Evolutionary conservation across 2,329 filamentous ascomycete genomes (phyloP).

Genomic region (Scedosporium boydii): DNA sequence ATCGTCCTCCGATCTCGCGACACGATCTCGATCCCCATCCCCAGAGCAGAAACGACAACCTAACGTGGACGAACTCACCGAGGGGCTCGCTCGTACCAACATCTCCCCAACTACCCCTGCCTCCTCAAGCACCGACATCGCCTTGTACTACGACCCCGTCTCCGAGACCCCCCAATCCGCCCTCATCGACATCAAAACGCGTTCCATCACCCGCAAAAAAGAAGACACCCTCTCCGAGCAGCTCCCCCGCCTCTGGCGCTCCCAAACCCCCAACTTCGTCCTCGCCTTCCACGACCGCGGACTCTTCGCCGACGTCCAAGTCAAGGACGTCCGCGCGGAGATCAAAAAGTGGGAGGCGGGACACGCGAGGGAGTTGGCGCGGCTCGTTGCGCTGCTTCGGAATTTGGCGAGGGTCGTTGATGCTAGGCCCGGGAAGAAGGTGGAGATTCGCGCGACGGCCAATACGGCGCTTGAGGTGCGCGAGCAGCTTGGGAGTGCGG

Average conservation of each 20-base stretch:
- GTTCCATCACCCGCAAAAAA: constrained; percentile 17
- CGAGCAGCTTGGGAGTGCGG: constrained; percentile 13
- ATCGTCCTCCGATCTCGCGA: neutral
- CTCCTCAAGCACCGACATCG: neutral
- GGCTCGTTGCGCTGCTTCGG: constrained; percentile 17
- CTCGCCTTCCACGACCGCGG: constrained; percentile 29
- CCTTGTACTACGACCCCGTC: constrained; percentile 12
- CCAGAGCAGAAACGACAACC: too few species aligned
- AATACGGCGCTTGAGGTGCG: constrained; percentile 15
- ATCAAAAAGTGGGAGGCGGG: constrained; percentile 26
- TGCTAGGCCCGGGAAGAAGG: constrained; percentile 2
- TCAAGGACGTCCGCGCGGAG: constrained; percentile 20
- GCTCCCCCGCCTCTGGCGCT: constrained; percentile 31
- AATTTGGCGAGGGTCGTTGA: neutral
- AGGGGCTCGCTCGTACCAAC: neutral
- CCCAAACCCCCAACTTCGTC: constrained; percentile 28
- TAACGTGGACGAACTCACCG: neutral
- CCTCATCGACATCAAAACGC: constrained; percentile 36
- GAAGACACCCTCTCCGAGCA: constrained; percentile 23
- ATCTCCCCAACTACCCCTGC: neutral
- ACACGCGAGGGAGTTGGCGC: constrained; percentile 19
- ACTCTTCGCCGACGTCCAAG: constrained; percentile 24
- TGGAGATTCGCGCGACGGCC: constrained; percentile 15
- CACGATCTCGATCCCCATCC: neutral
- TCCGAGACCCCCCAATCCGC: constrained; percentile 17